Base-by-base conservation (phyloP, 805 yeast species). In the Saccharomycopsis javanensis region DNA sequence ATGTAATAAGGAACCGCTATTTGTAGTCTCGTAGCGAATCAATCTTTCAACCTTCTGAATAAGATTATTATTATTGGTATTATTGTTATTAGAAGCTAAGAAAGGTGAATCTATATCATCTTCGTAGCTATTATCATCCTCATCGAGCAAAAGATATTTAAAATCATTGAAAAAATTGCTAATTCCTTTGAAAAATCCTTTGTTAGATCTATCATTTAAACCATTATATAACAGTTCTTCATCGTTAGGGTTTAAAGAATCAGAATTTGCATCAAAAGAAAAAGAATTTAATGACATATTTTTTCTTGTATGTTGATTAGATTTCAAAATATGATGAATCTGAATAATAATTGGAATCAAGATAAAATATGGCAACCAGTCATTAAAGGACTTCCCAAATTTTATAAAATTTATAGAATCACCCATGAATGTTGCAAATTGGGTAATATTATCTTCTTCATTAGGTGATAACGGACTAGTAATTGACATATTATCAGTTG, bases 361-460 rank as follows among this genome's bases (percentile, higher is more conserved):
- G 10, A 88, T 75, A 20, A 88, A 72, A 62, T 95, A 74, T 1
- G 96, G 96, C n/a, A 87, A 70, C 75, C 87, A 74, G 62, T 82
- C 81, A 68, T 86, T 86, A 69, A 88, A 75, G 62, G 81, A 75
- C 56, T 81, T 80, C 61, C 92, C 91, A 31, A 88, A 72, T 2
- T 88, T 83, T 10, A 91, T 83, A 61, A 88, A 71, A 64, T 86
- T 85, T 66, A 88, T 85, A 5, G 88, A 84, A 63, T 79, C 74
- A 6, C 94, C 95, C 60, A 85, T 75, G 72, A 90, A 86, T 52
- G 79, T 76, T 65, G 87, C 89, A 68, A 88, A 88, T 11, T 75
- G 71, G 31, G 28, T 25, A n/a, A 28, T 16, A 38, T 23, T 35
- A 10, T 51, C 38, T 2, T 33, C 18, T 4, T 25, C 38, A 33